These are phyloP conservation scores for Ceratocystis destructans DNA, from an alignment of 2,329 filamentous ascomycete species.

Conservation along the genomic window DNA sequence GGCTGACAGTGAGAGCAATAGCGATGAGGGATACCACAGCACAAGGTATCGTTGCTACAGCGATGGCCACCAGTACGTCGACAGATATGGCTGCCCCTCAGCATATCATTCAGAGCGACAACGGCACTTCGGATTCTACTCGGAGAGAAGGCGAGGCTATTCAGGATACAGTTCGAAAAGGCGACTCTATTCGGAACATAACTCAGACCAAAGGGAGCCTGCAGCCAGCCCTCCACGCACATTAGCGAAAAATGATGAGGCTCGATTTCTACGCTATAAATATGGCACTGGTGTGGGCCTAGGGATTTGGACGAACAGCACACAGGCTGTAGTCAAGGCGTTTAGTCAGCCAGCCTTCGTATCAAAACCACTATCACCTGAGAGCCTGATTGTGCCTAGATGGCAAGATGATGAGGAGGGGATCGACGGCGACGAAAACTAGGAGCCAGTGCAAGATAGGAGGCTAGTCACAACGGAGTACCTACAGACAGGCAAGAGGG, in stretches of 20 bases:
- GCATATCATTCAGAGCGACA: neutral
- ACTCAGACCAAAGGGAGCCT: neutral
- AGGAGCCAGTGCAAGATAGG: neutral
- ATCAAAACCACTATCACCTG: neutral
- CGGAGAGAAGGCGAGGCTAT: neutral
- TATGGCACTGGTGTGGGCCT: conserved; percentile 8
- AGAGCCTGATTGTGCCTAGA: conserved; percentile 8
- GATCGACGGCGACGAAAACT: neutral
- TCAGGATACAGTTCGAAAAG: neutral
- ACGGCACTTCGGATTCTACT: neutral
- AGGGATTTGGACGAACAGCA: conserved; percentile 5
- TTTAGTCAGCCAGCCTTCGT: neutral
- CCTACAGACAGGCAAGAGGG: neutral
- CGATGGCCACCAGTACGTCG: neutral
- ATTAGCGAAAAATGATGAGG: neutral
- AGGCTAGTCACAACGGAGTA: neutral
- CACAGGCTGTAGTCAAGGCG: neutral
- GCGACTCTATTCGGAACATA: neutral
- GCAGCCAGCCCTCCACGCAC: neutral
- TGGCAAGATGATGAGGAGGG: conserved; percentile 7
- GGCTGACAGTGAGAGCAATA: neutral
- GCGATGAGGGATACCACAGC: neutral
- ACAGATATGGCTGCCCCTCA: neutral
- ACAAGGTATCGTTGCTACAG: neutral
- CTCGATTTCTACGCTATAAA: neutral